Percentiles rank a stretch among this genome's conserved stretches.
These are phyloP conservation scores for Phytophthora citrophthora DNA, from an alignment of 352 stramenopile species.

Conservation along the genomic window DNA sequence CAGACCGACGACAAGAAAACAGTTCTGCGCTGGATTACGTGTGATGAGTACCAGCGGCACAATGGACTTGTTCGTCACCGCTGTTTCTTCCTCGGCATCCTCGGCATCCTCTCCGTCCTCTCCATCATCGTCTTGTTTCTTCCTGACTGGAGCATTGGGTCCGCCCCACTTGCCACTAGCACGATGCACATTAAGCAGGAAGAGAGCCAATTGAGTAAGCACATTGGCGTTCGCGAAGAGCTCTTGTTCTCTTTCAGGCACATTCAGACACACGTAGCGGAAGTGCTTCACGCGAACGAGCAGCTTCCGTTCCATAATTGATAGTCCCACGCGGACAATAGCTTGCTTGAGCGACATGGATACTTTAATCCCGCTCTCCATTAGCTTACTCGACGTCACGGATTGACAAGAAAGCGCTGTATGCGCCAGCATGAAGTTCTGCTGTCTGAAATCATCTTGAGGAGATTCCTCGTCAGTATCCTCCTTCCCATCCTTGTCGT, in stretches of 20 bases:
- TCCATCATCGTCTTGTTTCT: conserved; percentile 44
- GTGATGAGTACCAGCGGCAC: conserved; percentile 83
- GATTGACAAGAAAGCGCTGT: conserved; percentile 75
- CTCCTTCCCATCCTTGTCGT: conserved; percentile 15
- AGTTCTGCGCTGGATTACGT: conserved; percentile 90
- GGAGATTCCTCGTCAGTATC: conserved; percentile 24
- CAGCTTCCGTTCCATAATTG: conserved; percentile 95
- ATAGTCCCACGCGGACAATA: conserved; percentile 94
- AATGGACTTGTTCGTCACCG: conserved; percentile 54
- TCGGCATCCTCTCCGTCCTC: conserved; percentile 47
- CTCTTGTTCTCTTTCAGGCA: conserved; percentile 79
- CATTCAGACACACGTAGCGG: conserved; percentile 95
- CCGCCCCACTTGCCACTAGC: conserved; percentile 95
- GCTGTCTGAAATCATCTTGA: conserved; percentile 70
- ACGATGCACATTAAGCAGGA: conserved; percentile 95
- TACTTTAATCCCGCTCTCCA: conserved; percentile 95
- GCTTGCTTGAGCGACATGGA: conserved; percentile 95
- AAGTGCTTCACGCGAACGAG: conserved; percentile 97
- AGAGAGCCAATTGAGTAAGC: conserved; percentile 93
- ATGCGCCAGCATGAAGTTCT: conserved; percentile 83
- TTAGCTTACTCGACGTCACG: conserved; percentile 69
- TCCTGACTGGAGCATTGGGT: conserved; percentile 5
- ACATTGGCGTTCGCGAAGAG: conserved; percentile 95
- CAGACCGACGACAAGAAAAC: conserved; percentile 96
- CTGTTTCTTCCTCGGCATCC: conserved; percentile 45